Conservation (phyloP, 1,284 basidiomycete genomes). For the Marasmius sp. region DNA sequence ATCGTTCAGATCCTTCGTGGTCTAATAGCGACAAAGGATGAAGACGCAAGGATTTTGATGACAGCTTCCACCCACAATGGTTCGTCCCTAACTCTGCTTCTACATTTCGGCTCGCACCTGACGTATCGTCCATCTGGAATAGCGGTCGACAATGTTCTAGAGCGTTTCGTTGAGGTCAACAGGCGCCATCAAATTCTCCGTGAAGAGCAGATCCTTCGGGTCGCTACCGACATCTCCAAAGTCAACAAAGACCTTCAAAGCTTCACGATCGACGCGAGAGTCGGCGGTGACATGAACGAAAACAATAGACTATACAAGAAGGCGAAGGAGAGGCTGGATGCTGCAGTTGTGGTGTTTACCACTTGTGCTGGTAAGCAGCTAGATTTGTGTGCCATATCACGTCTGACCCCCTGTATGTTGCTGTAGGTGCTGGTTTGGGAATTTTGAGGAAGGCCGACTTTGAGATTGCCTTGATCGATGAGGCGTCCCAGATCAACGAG, state of each 20-base stretch:
- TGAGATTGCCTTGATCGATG: slow-evolving; percentile 63
- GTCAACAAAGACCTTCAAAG: slow-evolving; percentile 55
- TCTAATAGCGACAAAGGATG: slow-evolving; percentile 35
- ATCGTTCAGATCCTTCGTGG: slow-evolving; percentile 57
- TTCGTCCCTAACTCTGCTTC: slow-evolving; percentile 19
- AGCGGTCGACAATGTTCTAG: slow-evolving; percentile 70
- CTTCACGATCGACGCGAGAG: slow-evolving; percentile 62
- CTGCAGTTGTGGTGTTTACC: slow-evolving; percentile 57
- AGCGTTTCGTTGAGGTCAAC: slow-evolving; percentile 56
- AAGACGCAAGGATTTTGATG: slow-evolving; percentile 54
- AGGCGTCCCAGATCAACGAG: slow-evolving; percentile 68
- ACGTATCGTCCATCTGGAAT: not conserved
- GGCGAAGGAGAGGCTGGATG: slow-evolving; percentile 55
- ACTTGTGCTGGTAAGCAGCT: slow-evolving; percentile 53
- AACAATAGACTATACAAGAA: slow-evolving; percentile 56
- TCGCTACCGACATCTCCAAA: slow-evolving; percentile 61
- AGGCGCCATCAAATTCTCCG: slow-evolving; percentile 37
- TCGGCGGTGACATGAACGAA: slow-evolving; percentile 63
- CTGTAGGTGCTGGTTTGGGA: slow-evolving; percentile 56
- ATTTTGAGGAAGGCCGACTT: slow-evolving; percentile 56
- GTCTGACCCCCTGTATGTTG: slow-evolving; percentile 12
- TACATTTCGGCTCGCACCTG: not conserved
- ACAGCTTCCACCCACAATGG: slow-evolving; percentile 70
- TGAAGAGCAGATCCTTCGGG: slow-evolving; percentile 58
- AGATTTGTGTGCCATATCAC: not conserved